Evolutionary conservation across 1,284 basidiomycete genomes (phyloP), one percentile per base, ranked within the genome.

Genomic region (Cerioporus squamosus): DNA sequence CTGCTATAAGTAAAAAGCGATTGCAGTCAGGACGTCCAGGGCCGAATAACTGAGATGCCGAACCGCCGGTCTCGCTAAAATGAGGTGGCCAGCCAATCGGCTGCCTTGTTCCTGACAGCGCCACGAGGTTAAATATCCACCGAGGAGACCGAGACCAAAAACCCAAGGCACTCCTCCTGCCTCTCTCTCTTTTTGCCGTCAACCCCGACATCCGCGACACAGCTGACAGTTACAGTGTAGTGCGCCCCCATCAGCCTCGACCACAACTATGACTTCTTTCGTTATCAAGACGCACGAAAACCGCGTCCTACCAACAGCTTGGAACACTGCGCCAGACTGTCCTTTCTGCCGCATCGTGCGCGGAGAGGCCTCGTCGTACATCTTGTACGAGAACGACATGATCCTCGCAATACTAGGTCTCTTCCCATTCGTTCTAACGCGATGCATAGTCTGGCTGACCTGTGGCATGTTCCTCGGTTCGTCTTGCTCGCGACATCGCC

Each of bases 361-460:
- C 31, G 75, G 79, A 12, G 78, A 83, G 47, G 61, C 77, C 5
- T 75, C 79, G 2, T 79, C 83, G 2, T 77, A 77, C 61, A 77
- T 74, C 39, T 71, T 91, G 1, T 89, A 82, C 68, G 88, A 91
- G 69, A 80, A 85, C 58, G 86, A 90, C 14, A 74, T 79, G 51
- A 81, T 87, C n/a, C 71, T 91, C 46, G 88, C 87, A 9, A 84
- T 93, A 55, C 77, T 93, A 65, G 90, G 88, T 84, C 40, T 47
- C 38, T n/a, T 51, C 23, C 42, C 24, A 40, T 17, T 39, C 14
- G 17, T 68, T 58, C 31, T 57, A 50, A 15, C 43, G 33, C 44
- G 3, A 5, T 6, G 26, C 26, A 29, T 3, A 23, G 8, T n/a
- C 42, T 10, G 18, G 12, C 46, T 50, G 42, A 53, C 42, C 17